phyloP scores from a whole-genome alignment of 768 basidiomycete genomes.

The Lyophyllum decastes region DNA sequence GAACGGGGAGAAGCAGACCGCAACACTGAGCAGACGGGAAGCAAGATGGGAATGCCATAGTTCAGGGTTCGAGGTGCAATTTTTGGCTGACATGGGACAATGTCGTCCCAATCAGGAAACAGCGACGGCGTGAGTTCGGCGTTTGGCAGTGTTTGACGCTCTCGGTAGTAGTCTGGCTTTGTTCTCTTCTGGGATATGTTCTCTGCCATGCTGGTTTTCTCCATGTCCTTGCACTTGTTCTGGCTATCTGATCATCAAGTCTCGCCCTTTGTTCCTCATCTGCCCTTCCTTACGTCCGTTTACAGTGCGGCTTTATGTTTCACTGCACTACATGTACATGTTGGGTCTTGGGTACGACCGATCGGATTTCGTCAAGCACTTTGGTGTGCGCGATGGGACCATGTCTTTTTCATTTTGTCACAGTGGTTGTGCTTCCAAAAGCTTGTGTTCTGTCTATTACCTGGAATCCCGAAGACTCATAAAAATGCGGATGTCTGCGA shows the following conservation, averaged over 20 bases:
- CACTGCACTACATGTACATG: no score
- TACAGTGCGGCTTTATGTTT: background rate
- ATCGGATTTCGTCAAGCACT: no score
- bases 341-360: background rate
- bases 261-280: slow-evolving; percentile 15
- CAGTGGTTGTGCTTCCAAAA: background rate
- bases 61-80: slow-evolving; percentile 11
- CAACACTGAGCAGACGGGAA: background rate
- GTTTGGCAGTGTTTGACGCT: slow-evolving; percentile 9
- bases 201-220: background rate
- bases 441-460: background rate
- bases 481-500: background rate
- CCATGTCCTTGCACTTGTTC: background rate
- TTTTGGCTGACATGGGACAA: slow-evolving; percentile 22
- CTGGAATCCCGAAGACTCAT: background rate
- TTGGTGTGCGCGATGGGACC: no score
- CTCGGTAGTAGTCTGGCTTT: slow-evolving; percentile 7
- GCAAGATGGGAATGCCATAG: slow-evolving; percentile 8
- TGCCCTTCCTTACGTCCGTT: background rate
- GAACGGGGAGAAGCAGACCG: slow-evolving; percentile 15
- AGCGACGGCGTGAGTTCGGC: slow-evolving; percentile 7
- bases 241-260: slow-evolving; percentile 10
- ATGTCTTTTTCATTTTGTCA: background rate
- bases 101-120: slow-evolving; percentile 19
- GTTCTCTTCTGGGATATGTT: slow-evolving; percentile 13